Evolutionary conservation across 306 rosid species (phyloP), one percentile per base, ranked within the genome.

Genomic region (Ziziphus jujuba): DNA sequence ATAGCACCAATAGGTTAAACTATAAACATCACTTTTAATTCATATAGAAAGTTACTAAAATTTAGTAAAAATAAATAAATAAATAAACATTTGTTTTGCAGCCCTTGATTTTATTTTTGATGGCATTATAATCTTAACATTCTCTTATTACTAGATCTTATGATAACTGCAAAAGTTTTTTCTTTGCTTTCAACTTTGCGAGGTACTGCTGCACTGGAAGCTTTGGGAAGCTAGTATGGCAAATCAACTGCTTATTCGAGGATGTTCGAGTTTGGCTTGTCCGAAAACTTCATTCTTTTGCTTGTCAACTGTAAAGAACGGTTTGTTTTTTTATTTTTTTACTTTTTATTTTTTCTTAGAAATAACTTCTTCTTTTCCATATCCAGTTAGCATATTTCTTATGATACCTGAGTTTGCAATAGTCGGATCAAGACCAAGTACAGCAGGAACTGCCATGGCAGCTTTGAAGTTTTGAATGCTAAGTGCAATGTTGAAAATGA

Each of bases 401-500:
- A n/a, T n/a, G 33, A 1, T 72, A 90, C 99, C 99, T 25, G 90
- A 83, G 69, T 90, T 90, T 77, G 99, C 99, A 80, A 90, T 56
- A 44, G 84, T 82, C 57, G 97, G 99, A 81, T 84, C 81, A 58
- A 93, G 91, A 82, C 99, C 97, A 65, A 93, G 96, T 55, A 95
- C 84, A 56, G 95, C 80, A 56, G 97, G 99, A 78, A 93, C 96
- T 66, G 85, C 85, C 99, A 93, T 88, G 63, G 99, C 99, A 75
- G 97, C 95, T 82, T 76, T 86, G 56, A 83, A 93, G 85, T 90
- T 90, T 74, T 86, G 80, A 58, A 88, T 57, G 59, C 99, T 93
- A 84, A 90, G 92, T 51, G 71, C 74, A 3, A 95, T 86, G 80
- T 93, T 93, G 78, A 85, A 84, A 72, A 80, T 51, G 57, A 97